A percentile compares a stretch with the other conserved stretches of the same genome.
Conservation (phyloP, 345 rosid genomes). For the Mallotus nudiflorus region DNA sequence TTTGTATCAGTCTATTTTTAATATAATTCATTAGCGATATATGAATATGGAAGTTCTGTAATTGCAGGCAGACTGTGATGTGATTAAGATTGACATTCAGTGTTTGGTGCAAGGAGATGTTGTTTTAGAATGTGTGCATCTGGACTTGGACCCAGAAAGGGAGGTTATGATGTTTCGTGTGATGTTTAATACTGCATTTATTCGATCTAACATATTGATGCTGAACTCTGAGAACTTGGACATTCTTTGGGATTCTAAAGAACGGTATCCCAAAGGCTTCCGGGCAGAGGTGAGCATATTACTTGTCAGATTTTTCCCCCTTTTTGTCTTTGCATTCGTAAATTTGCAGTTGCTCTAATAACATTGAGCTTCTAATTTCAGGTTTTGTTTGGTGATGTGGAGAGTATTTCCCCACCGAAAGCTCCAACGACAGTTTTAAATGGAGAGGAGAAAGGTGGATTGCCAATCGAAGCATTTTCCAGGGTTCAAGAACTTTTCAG, state of each 20-base stretch:
- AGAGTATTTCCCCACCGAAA: conserved; percentile 60
- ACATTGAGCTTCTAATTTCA: conserved; percentile 31
- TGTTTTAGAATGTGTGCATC: conserved; percentile 93
- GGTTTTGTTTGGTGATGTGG: conserved; percentile 96
- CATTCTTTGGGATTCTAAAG: conserved; percentile 95
- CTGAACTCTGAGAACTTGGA: conserved; percentile 93
- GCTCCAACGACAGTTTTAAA: conserved; percentile 66
- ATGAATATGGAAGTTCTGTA: conserved; percentile 14
- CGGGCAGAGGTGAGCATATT: conserved; percentile 73
- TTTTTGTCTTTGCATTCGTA: neutral
- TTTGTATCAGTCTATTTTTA: neutral
- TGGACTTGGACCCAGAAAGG: conserved; percentile 87
- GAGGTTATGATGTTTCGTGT: conserved; percentile 99
- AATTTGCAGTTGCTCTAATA: conserved; percentile 17
- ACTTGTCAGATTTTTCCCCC: neutral
- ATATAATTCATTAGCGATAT: conserved; percentile 9
- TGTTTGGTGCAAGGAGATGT: conserved; percentile 98
- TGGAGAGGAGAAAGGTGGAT: conserved; percentile 96
- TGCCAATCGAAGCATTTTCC: conserved; percentile 98
- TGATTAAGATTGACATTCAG: conserved; percentile 92
- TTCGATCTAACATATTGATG: conserved; percentile 95
- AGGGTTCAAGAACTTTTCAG: conserved; percentile 95
- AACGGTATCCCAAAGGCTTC: conserved; percentile 88
- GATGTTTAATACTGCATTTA: conserved; percentile 96
- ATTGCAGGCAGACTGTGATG: conserved; percentile 90